phyloP scores from a whole-genome alignment of 129 eudicot genomes.

The Mikania micrantha region DNA sequence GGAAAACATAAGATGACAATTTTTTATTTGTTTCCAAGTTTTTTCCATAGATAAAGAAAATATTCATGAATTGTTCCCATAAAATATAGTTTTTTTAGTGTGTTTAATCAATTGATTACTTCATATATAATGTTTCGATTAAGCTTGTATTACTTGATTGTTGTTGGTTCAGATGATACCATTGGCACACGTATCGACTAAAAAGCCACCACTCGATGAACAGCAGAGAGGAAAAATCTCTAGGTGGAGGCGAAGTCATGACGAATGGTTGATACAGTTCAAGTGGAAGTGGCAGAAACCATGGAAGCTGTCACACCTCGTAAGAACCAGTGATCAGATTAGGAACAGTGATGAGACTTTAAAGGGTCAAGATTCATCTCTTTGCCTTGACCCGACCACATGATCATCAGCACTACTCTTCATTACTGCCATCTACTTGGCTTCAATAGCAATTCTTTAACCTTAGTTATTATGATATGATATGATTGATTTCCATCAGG shows the following conservation, averaged over 20 bases:
- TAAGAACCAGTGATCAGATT: constrained; percentile 31
- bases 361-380: constrained; percentile 30
- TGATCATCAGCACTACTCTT: constrained; percentile 11
- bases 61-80: too few species aligned
- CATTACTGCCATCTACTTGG: neutral
- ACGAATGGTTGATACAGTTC: constrained; percentile 78
- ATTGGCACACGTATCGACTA: constrained; percentile 54
- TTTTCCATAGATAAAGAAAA: too few species aligned
- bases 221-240: constrained; percentile 63
- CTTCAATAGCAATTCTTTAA: constrained; percentile 1
- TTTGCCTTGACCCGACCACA: constrained; percentile 21
- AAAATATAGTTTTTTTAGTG: too few species aligned
- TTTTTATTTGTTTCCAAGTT: too few species aligned
- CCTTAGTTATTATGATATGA: neutral
- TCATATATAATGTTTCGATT: neutral
- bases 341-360: constrained; percentile 31
- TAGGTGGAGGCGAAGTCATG: constrained; percentile 84
- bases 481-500: neutral
- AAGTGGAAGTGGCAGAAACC: constrained; percentile 98
- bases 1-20: too few species aligned
- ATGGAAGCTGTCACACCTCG: constrained; percentile 67
- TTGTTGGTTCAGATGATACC: constrained; percentile 57
- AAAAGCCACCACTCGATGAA: constrained; percentile 51
- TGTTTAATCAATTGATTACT: too few species aligned
- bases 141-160: neutral